Evolutionary conservation across 371 early-diverging fungal genomes (phyloP).

Genomic region (Mortierella sp.): DNA sequence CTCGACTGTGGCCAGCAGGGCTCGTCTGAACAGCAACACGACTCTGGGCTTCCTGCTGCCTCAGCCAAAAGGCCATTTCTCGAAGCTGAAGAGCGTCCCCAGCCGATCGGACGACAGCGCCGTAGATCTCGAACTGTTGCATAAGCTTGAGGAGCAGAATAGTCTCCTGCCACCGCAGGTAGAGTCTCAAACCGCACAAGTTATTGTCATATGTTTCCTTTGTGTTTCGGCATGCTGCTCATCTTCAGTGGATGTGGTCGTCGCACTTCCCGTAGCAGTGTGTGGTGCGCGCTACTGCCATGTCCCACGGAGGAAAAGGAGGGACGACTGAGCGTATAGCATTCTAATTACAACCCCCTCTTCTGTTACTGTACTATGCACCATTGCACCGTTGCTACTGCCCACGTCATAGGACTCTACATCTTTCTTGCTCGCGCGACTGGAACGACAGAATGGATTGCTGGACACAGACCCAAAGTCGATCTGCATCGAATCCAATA

Average conservation of each 20-base stretch:
- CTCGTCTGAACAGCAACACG: conserved; percentile 48
- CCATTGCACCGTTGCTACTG: background rate
- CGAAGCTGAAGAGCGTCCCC: conserved; percentile 28
- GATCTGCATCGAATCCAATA: conserved; percentile 66
- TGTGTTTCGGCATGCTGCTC: background rate
- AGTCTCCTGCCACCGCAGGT: conserved; percentile 54
- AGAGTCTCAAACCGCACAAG: no score
- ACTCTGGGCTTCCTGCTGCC: conserved; percentile 49
- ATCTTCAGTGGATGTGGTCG: no score
- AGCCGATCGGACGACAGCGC: conserved; percentile 28
- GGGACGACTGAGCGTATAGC: background rate
- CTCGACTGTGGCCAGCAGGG: conserved; percentile 38
- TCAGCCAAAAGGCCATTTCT: conserved; percentile 51
- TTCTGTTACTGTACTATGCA: no score
- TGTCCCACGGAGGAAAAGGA: no score
- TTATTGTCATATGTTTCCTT: background rate
- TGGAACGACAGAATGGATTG: conserved; percentile 71
- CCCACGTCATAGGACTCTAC: conserved; percentile 61
- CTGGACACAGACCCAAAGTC: conserved; percentile 71
- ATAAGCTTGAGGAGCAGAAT: conserved; percentile 54
- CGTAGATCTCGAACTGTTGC: conserved; percentile 42
- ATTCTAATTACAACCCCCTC: background rate
- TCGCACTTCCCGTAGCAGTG: no score
- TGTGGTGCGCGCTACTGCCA: no score
- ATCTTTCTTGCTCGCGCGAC: conserved; percentile 64